These are phyloP conservation scores for Ganoderma lucidum DNA, from an alignment of 1,284 basidiomycete genomes.

Conservation along the genomic window DNA sequence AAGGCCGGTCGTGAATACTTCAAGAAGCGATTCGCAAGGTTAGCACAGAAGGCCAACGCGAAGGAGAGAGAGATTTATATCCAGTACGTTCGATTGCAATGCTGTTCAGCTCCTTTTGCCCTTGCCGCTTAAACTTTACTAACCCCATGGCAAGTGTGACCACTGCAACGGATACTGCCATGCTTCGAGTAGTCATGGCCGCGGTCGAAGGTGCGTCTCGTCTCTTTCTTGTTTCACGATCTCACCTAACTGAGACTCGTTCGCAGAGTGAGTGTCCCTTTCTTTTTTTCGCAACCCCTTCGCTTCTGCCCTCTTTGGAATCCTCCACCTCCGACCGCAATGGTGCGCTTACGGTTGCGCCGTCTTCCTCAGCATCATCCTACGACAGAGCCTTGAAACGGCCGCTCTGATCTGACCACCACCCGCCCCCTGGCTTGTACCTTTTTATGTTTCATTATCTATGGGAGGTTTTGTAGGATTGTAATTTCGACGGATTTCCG, in stretches of 20 bases:
- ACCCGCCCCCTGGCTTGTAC: constrained; percentile 25
- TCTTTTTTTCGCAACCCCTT: constrained; percentile 42
- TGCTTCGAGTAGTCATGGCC: constrained; percentile 93
- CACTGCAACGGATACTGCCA: constrained; percentile 92
- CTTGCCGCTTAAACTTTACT: constrained; percentile 18
- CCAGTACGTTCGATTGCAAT: constrained; percentile 64
- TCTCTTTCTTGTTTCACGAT: constrained; percentile 20
- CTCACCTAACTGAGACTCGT: constrained; percentile 30
- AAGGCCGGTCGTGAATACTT: constrained; percentile 90
- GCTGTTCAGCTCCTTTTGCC: constrained; percentile 4
- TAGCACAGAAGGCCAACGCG: constrained; percentile 83
- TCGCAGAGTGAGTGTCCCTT: constrained; percentile 74
- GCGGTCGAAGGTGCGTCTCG: constrained; percentile 82
- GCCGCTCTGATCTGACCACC: constrained; percentile 50
- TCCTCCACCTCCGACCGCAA: constrained; percentile 36
- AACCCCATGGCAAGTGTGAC: constrained; percentile 68
- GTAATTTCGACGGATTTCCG: constrained; percentile 29
- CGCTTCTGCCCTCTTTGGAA: constrained; percentile 33
- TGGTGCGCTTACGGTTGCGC: constrained; percentile 34
- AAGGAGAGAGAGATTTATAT: constrained; percentile 94
- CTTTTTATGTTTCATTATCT: constrained; percentile 33
- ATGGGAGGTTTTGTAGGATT: constrained; percentile 29
- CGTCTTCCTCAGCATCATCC: constrained; percentile 50
- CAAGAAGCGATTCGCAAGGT: constrained; percentile 82
- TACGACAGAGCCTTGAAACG: constrained; percentile 53